Conservation (phyloP, 768 basidiomycete genomes). For the Xerocomellus dryophilus region DNA sequence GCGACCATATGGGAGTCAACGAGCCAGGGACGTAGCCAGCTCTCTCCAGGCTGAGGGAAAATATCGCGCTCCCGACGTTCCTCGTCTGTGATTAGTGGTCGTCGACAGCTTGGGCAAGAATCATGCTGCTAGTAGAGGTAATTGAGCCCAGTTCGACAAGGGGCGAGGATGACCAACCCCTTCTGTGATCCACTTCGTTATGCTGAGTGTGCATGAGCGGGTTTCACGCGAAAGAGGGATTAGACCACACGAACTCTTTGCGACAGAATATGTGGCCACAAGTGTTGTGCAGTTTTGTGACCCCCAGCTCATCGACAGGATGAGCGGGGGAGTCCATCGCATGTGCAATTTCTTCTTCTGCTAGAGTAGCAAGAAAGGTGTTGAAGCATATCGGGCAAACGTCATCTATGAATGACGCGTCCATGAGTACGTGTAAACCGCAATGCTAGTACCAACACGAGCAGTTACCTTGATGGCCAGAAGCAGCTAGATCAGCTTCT, state of each 20-base stretch:
- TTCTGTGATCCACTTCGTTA: slow-evolving; percentile 58
- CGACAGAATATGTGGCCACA: slow-evolving; percentile 78
- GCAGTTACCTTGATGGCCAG: slow-evolving; percentile 46
- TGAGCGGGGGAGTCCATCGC: slow-evolving; percentile 81
- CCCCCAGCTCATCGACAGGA: slow-evolving; percentile 64
- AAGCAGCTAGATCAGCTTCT: slow-evolving; percentile 46
- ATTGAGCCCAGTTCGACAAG: slow-evolving; percentile 1
- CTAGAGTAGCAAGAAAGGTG: slow-evolving; percentile 60
- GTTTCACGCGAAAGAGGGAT: slow-evolving; percentile 1
- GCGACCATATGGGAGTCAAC: slow-evolving; percentile 19
- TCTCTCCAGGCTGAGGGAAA: slow-evolving; percentile 4
- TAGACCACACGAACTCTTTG: slow-evolving; percentile 57
- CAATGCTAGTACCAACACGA: not conserved
- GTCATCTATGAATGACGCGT: slow-evolving; percentile 46
- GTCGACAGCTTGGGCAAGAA: slow-evolving; percentile 67
- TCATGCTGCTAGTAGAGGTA: slow-evolving; percentile 43
- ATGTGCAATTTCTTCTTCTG: slow-evolving; percentile 69
- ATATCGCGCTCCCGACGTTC: slow-evolving; percentile 12
- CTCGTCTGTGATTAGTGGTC: slow-evolving; percentile 35
- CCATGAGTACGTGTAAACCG: not conserved
- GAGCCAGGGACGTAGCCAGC: slow-evolving; percentile 25
- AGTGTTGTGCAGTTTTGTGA: slow-evolving; percentile 55
- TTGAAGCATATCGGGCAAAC: slow-evolving; percentile 75
- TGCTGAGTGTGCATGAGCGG: slow-evolving; percentile 41
- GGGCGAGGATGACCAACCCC: slow-evolving; percentile 42